Evolutionary conservation across 148 eudicot genomes (phyloP), one percentile per base, ranked within the genome.

Genomic region (Cornus suecica): DNA sequence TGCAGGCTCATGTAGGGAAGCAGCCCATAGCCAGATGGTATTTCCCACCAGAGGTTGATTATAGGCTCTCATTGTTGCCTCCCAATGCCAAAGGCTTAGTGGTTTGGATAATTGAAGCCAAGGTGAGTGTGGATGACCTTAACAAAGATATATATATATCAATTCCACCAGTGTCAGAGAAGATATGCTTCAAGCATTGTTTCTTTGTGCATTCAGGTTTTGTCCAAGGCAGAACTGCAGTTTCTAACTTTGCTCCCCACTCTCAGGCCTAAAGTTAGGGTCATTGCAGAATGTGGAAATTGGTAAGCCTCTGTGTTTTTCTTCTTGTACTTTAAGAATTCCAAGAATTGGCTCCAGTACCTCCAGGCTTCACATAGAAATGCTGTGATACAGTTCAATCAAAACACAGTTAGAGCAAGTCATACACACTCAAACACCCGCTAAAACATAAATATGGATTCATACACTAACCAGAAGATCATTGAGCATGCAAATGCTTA

Each of bases 251-350:
- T 94, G 58, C 98, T 94, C 77, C 98, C 98, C 4, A 74, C 94
- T n/a, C 85, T 94, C 41, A 77, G 98, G 76, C 97, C 98, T 60
- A 86, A 78, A 66, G 97, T 92, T 63, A 84, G 93, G 78, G 99
- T 94, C n/a, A 78, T 92, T n/a, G 97, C 99, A 56, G 99, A 92
- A 84, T 92, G 98, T 54, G 99, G 99, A 66, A 94, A 94, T 82
- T 94, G 97, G 99, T 94, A 86, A 72, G 54, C 62, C 18, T 5
- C 13, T 45, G 28, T 42, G 6, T 3, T 29, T 56, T 63, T 8
- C 0, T 56, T 67, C n/a, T 29, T 16, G 16, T 51, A 30, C 29
- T 15, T 37, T 24, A 1, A 1, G 29, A 20, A 7, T 20, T 48
- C 8, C 9, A 31, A 32, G 41, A 18, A 29, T 34, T 27, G 66